These are phyloP conservation scores for Aspergillus sp. DNA, from an alignment of 2,329 filamentous ascomycete species.

Conservation along the genomic window DNA sequence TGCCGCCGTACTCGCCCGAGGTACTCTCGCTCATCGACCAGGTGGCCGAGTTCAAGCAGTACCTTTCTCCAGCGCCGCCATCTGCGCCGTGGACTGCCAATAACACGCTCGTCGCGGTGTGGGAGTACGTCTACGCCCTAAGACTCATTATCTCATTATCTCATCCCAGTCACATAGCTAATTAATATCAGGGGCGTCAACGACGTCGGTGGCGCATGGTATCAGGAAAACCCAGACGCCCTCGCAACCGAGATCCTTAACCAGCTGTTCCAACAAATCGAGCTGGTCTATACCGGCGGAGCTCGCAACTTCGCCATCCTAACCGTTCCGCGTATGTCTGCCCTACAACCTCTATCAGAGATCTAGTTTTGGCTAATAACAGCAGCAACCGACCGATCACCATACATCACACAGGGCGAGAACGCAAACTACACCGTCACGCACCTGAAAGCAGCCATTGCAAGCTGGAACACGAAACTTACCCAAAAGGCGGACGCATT, in stretches of 20 bases:
- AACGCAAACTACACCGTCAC: slow-evolving; percentile 1
- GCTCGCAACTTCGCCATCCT: slow-evolving; percentile 10
- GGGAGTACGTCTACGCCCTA: slow-evolving; percentile 11
- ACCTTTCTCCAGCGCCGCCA: neutral
- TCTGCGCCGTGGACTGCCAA: slow-evolving; percentile 4
- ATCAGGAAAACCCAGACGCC: neutral
- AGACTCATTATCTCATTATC: no score
- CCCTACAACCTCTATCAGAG: no score
- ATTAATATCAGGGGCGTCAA: slow-evolving; percentile 6
- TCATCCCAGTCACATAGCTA: no score
- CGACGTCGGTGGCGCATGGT: slow-evolving; percentile 12
- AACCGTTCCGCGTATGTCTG: slow-evolving; percentile 12
- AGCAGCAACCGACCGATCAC: slow-evolving; percentile 9
- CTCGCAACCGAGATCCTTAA: slow-evolving; percentile 3
- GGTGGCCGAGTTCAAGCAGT: slow-evolving; percentile 6
- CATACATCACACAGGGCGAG: slow-evolving; percentile 2
- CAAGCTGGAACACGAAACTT: slow-evolving; percentile 7
- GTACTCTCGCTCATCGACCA: slow-evolving; percentile 12
- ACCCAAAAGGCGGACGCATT: neutral
- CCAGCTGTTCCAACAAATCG: slow-evolving; percentile 10
- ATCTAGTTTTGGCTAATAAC: neutral
- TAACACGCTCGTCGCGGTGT: slow-evolving; percentile 8
- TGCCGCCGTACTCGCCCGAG: slow-evolving; percentile 5
- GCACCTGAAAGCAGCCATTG: slow-evolving; percentile 3
- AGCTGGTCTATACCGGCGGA: slow-evolving; percentile 8